Percentiles rank a stretch among this genome's conserved stretches.
These are phyloP conservation scores for Grammothele lineata DNA, from an alignment of 768 basidiomycete genomes.

Conservation along the genomic window DNA sequence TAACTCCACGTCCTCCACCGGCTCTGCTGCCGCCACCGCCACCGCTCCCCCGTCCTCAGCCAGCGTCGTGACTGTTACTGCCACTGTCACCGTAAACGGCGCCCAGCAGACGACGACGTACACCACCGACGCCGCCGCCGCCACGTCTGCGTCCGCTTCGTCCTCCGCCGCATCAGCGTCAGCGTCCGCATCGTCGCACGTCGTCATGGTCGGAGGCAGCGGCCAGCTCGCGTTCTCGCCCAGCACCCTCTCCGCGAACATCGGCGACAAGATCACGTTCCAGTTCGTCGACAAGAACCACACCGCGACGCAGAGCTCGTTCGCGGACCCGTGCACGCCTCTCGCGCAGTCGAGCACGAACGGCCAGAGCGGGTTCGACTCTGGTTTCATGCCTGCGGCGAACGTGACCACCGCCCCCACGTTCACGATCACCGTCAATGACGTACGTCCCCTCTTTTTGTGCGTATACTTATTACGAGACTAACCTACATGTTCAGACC, in stretches of 20 bases:
- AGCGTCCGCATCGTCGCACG: conserved; percentile 30
- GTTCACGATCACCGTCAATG: conserved; percentile 49
- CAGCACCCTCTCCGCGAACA: conserved; percentile 30
- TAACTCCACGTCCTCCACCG: conserved; percentile 15
- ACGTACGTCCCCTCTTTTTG: conserved; percentile 24
- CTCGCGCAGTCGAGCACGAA: conserved; percentile 41
- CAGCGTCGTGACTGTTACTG: conserved; percentile 31
- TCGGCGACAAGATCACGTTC: conserved; percentile 38
- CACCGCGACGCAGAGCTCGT: conserved; percentile 34
- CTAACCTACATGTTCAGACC: conserved; percentile 30
- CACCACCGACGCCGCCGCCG: conserved; percentile 27
- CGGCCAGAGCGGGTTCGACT: conserved; percentile 39
- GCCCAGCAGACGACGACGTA: conserved; percentile 32
- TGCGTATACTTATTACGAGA: not conserved
- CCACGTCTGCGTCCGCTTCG: conserved; percentile 34
- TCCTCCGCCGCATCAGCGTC: conserved; percentile 45
- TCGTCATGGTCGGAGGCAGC: conserved; percentile 26
- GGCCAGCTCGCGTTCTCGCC: conserved; percentile 27
- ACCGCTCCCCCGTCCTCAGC: conserved; percentile 4
- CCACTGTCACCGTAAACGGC: conserved; percentile 33
- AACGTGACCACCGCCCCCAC: conserved; percentile 45
- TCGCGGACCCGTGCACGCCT: conserved; percentile 31
- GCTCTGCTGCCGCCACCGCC: conserved; percentile 28
- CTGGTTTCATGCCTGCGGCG: conserved; percentile 40
- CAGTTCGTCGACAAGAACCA: conserved; percentile 38